Evolutionary conservation across 495 filamentous ascomycete genomes (phyloP).

Genomic region (Aspergillus cavernicola): DNA sequence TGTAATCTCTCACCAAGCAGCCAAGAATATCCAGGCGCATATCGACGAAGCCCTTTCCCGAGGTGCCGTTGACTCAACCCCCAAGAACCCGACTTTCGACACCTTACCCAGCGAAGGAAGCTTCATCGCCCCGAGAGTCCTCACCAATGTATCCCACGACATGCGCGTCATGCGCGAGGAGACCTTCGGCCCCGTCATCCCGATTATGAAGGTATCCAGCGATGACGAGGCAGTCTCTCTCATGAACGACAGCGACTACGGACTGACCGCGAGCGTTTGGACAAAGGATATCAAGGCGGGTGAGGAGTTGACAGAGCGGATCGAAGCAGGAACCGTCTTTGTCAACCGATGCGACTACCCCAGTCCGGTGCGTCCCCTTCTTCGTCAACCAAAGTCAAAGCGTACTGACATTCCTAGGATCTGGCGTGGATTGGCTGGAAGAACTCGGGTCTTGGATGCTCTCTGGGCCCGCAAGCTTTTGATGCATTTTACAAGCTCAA

Average conservation of each 20-base stretch:
- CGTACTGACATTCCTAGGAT: conserved; percentile 55
- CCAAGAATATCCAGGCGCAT: conserved; percentile 70
- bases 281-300: conserved; percentile 80
- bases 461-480: conserved; percentile 84
- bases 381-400: not conserved
- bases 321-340: conserved; percentile 95
- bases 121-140: conserved; percentile 79
- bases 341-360: conserved; percentile 95
- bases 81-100: conserved; percentile 70
- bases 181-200: conserved; percentile 93
- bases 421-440: conserved; percentile 99
- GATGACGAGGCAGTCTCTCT: conserved; percentile 78
- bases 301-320: conserved; percentile 70
- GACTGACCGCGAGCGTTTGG: conserved; percentile 96
- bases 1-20: conserved; percentile 72
- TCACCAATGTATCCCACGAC: conserved; percentile 74
- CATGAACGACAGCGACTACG: conserved; percentile 96
- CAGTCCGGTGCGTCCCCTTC: conserved; percentile 66
- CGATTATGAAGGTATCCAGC: conserved; percentile 83
- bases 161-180: conserved; percentile 95
- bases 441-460: conserved; percentile 86
- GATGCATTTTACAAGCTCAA: conserved; percentile 95
- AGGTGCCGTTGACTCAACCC: conserved; percentile 80
- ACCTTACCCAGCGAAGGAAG: conserved; percentile 69
- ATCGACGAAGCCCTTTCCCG: conserved; percentile 80